Evolutionary conservation across 306 rosid species (phyloP), one percentile per base, ranked within the genome.

Genomic region (Rosa rugosa): DNA sequence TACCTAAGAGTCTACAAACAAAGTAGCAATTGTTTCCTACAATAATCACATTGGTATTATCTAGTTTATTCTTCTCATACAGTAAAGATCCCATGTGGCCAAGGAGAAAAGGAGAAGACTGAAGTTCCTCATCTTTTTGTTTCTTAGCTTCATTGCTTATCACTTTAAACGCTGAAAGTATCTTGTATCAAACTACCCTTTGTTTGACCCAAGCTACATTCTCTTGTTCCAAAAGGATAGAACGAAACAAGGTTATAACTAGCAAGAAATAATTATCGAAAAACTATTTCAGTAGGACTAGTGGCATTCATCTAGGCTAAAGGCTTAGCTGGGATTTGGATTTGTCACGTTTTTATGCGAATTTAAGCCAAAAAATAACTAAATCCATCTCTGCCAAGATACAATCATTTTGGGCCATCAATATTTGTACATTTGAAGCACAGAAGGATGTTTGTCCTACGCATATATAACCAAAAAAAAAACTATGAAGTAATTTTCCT

Each of bases 1-100:
- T 27, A 27, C 31, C 31, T 27, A 27, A 27, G 31, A 27, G 31
- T 27, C 31, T 27, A 0, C 31, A 27, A 27, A 27, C 45, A 23
- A 64, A 65, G 44, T 65, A 65, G 46, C 46, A 65, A 65, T 17
- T 36, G 68, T 49, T 65, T 65, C 44, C 69, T 64, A 64, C 38
- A 60, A 27, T 27, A 27, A 27, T 27, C 31, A 25, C 27, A 27
- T 0, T 0, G 1, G n/a, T 50, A 0, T 25, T 0, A 25, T 64
- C 6, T 13, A 36, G 13, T 14, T 34, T 16, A 27, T 31, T 12
- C 1, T 41, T 17, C 7, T 3, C 11, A 27, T 1, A 27, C 31
- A 27, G 31, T 27, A 36, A 65, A 36, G 20, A 65, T 65, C 71
- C 38, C 70, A 65, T 38, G 7, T 38, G 12, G 4, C 44, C 16